phyloP scores from a whole-genome alignment of 257 asterid genomes.

The Cruciata laevipes region DNA sequence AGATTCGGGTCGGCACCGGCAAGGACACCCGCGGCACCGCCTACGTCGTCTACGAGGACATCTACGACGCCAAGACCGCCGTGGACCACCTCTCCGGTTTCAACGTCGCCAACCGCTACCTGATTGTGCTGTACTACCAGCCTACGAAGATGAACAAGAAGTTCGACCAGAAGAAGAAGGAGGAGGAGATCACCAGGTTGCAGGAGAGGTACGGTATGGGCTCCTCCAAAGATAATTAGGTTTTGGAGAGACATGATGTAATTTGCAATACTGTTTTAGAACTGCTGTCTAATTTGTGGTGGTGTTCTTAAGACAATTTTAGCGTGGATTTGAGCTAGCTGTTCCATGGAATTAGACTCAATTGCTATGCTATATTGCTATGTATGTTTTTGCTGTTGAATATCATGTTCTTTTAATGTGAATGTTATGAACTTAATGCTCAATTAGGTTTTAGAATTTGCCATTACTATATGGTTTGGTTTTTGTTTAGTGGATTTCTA shows the following conservation, averaged over 20 bases:
- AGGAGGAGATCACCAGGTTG: constrained; percentile 71
- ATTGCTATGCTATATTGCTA: background rate
- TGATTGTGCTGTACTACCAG: constrained; percentile 85
- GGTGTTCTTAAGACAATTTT: background rate
- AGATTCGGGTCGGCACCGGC: constrained; percentile 75
- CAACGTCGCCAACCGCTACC: constrained; percentile 79
- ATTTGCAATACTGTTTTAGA: background rate
- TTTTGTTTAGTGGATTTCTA: background rate
- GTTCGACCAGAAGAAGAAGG: constrained; percentile 86
- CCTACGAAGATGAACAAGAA: constrained; percentile 96
- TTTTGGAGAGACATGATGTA: background rate
- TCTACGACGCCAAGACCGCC: constrained; percentile 90
- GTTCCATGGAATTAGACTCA: background rate
- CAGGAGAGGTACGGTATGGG: constrained; percentile 81
- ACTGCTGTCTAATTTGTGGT: background rate
- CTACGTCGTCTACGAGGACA: constrained; percentile 87
- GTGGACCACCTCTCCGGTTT: constrained; percentile 90
- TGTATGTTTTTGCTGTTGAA: background rate
- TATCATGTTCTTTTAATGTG: background rate
- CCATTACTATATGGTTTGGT: background rate
- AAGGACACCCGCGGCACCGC: constrained; percentile 97
- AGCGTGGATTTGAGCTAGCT: background rate
- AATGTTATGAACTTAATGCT: background rate
- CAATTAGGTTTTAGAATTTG: background rate
- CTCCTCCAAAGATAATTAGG: constrained; percentile 46